Base-by-base conservation (phyloP, 495 filamentous ascomycete genomes). In the Penicillium pulvis region DNA sequence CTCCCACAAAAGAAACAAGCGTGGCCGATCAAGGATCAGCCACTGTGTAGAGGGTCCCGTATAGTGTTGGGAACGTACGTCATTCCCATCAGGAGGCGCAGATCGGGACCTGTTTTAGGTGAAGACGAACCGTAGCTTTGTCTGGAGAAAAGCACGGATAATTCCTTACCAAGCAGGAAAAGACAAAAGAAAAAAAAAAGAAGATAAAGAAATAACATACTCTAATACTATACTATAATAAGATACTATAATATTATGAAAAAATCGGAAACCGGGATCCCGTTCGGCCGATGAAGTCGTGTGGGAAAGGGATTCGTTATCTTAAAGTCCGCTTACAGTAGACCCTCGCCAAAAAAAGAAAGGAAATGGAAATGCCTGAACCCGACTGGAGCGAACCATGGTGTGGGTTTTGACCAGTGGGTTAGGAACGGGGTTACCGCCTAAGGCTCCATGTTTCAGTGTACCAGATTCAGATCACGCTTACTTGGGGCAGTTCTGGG, bases 11-110 rank as follows among this genome's bases (percentile, higher is more conserved):
- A 49, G 46, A 30, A 49, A 49, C 2, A 9, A 19, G 14, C 7
- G 26, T 17, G 24, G 46, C 24, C 16, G 46, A 49, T 49, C 46
- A 9, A 28, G 30, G 46, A 48, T 48, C 24, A 30, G 24, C 46
- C 30, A 11, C 6, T 23, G 26, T 28, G n/a, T 2, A 23, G 43
- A 10, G 17, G 43, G 43, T 12, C 43, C 43, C 17, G 42, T 45
- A 11, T 20, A 45, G 14, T 43, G 14, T 43, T 44, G 42, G 4
- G 20, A 28, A 26, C 20, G 11, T 9, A 48, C 46, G 46, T 49
- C 46, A 28, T 49, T 8, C 1, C 12, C 26, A 30, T 30, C 8
- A 7, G 16, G 4, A 30, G 9, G 6, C n/a, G 46, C 24, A 5
- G 46, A 30, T 49, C 39, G 14, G 9, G 3, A 6, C 14, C 14